Evolutionary conservation across 2,329 filamentous ascomycete genomes (phyloP).

Genomic region (Setomelanomma holmii): DNA sequence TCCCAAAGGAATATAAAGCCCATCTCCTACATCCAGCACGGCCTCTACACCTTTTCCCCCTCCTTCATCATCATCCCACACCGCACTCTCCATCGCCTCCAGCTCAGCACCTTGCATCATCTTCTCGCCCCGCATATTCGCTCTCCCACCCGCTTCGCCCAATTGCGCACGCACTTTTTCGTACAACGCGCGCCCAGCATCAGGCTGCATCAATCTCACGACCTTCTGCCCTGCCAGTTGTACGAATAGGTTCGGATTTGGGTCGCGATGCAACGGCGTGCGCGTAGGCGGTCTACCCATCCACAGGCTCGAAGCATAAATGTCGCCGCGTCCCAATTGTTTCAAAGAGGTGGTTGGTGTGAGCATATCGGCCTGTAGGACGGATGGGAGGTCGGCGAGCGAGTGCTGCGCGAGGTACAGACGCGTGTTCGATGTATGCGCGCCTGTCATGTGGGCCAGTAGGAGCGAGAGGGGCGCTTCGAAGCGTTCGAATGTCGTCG

Average conservation of each 20-base stretch:
- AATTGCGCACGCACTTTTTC: conserved; percentile 46
- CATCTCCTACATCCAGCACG: conserved; percentile 69
- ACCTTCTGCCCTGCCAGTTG: conserved; percentile 78
- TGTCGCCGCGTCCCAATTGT: conserved; percentile 73
- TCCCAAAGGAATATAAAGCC: conserved; percentile 78
- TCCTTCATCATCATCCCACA: conserved; percentile 65
- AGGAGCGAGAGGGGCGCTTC: conserved; percentile 71
- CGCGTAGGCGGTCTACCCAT: conserved; percentile 85
- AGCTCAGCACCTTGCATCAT: conserved; percentile 90
- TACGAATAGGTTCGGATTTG: conserved; percentile 91
- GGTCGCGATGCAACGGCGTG: conserved; percentile 89
- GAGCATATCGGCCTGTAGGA: conserved; percentile 70
- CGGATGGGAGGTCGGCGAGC: conserved; percentile 70
- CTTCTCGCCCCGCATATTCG: conserved; percentile 74
- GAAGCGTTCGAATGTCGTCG: conserved; percentile 63
- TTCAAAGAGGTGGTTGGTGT: conserved; percentile 70
- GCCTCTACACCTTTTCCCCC: conserved; percentile 42
- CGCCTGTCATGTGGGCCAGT: conserved; percentile 58
- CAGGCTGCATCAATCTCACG: conserved; percentile 74
- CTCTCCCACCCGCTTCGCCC: conserved; percentile 54
- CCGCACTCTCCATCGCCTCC: conserved; percentile 66
- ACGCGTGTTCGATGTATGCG: conserved; percentile 40
- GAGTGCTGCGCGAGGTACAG: conserved; percentile 88
- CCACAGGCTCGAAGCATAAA: conserved; percentile 91
- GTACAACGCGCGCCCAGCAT: conserved; percentile 70